phyloP scores from a whole-genome alignment of 169 alveolate species.

The Eimeria necatrix region DNA sequence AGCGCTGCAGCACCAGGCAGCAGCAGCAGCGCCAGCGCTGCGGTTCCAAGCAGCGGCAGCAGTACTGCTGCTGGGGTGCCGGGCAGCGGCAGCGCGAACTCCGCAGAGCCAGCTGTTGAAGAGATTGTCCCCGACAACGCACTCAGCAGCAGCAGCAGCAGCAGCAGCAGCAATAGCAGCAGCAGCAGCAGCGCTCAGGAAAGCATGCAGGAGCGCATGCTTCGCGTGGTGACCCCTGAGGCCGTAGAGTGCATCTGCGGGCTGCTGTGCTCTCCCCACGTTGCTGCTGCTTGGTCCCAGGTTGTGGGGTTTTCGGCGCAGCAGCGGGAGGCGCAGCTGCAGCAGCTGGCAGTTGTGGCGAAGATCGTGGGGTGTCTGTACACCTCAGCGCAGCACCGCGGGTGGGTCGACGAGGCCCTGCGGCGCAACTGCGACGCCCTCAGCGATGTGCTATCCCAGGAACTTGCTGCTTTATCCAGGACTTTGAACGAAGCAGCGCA shows the following conservation, averaged over 20 bases:
- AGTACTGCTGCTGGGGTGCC: background rate
- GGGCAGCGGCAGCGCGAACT: background rate
- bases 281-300: constrained; percentile 53
- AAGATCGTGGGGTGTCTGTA: constrained; percentile 68
- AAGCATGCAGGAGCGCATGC: constrained; percentile 23
- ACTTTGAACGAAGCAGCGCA: constrained; percentile 30
- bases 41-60: background rate
- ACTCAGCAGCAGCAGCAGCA: too few species aligned
- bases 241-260: constrained; percentile 24
- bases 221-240: constrained; percentile 42
- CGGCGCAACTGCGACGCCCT: constrained; percentile 5
- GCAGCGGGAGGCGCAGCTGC: constrained; percentile 74
- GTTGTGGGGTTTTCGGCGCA: background rate
- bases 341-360: constrained; percentile 44
- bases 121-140: background rate
- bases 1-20: background rate
- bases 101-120: constrained; percentile 4
- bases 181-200: background rate
- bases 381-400: constrained; percentile 57
- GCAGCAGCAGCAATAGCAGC: background rate
- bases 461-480: background rate
- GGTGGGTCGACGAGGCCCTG: constrained; percentile 63
- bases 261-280: constrained; percentile 46
- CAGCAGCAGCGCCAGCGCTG: constrained; percentile 3
- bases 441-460: background rate